These are phyloP conservation scores for Piper longum DNA, from an alignment of 164 flowering plant genomes.

Conservation along the genomic window DNA sequence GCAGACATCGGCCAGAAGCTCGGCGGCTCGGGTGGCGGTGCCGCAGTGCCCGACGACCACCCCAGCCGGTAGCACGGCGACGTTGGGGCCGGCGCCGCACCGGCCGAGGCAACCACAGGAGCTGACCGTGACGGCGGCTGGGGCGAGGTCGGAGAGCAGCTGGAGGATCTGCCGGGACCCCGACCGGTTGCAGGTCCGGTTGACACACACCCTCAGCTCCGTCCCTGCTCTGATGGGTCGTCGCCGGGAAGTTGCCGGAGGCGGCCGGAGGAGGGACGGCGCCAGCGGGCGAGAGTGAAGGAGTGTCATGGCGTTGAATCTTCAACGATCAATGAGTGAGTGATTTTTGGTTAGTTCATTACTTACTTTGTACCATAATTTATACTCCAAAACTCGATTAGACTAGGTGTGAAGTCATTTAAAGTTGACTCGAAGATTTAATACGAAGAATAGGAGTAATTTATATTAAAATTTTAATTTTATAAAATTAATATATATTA, in stretches of 20 bases:
- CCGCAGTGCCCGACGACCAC: conserved; percentile 43
- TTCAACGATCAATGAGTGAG: no score
- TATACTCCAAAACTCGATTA: not conserved
- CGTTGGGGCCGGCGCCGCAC: conserved; percentile 87
- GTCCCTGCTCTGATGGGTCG: conserved; percentile 8
- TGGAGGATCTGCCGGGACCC: conserved; percentile 66
- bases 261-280: not conserved
- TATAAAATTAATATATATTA: not conserved
- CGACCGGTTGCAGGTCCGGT: conserved; percentile 55
- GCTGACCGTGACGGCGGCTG: conserved; percentile 42
- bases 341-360: not conserved
- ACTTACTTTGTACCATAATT: not conserved
- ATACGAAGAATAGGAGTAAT: no score
- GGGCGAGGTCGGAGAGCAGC: conserved; percentile 43
- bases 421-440: no score
- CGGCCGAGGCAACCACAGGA: conserved; percentile 77
- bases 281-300: not conserved
- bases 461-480: not conserved
- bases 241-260: not conserved
- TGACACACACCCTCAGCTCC: conserved; percentile 69
- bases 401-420: no score
- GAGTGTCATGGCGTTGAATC: not conserved
- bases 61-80: conserved; percentile 46
- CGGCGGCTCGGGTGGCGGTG: conserved; percentile 39
- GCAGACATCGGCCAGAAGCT: conserved; percentile 21